These are phyloP conservation scores for Fusarium tuaranense DNA, from an alignment of 2,329 filamentous ascomycete genomes.

Conservation along the genomic window DNA sequence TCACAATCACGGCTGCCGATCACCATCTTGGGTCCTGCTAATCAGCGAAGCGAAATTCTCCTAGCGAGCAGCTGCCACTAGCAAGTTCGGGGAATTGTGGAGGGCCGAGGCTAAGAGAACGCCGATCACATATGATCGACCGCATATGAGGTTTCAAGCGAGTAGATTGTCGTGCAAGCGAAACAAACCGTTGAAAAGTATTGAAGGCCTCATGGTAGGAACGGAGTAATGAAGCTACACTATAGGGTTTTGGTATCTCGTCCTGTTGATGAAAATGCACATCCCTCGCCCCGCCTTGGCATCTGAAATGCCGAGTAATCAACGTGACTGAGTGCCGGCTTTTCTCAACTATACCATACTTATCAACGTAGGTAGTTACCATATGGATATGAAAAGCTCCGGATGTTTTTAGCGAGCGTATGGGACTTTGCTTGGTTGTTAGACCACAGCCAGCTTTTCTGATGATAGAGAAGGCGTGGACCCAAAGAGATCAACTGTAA, in stretches of 20 bases:
- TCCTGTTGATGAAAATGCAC: neutral
- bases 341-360: neutral
- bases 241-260: neutral
- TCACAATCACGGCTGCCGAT: conserved; percentile 29
- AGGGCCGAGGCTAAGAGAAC: neutral
- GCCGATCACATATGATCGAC: neutral
- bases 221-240: neutral
- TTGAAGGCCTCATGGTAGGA: neutral
- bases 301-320: neutral
- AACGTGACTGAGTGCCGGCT: neutral
- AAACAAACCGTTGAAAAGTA: neutral
- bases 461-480: neutral
- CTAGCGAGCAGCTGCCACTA: neutral
- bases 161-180: neutral
- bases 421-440: neutral
- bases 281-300: neutral
- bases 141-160: neutral
- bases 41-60: conserved; percentile 14
- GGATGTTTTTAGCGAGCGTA: neutral
- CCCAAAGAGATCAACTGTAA: neutral
- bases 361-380: neutral
- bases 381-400: neutral
- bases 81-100: neutral
- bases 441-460: neutral
- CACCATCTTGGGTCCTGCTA: conserved; percentile 18